These are phyloP conservation scores for Eimeria mitis DNA, from an alignment of 169 alveolate genomes.

Conservation along the genomic window DNA sequence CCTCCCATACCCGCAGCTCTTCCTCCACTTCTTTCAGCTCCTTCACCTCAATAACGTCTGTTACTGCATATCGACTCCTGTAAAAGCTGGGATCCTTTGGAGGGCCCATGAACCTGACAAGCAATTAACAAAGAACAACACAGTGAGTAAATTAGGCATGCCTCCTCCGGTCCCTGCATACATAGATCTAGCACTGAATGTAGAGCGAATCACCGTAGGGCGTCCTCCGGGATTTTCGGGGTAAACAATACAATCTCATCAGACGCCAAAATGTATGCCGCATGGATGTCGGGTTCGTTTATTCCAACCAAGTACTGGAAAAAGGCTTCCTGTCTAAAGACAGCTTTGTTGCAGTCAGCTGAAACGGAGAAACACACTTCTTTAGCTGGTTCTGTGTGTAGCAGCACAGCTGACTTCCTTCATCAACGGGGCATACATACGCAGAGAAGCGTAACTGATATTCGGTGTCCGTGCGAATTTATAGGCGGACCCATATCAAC, in stretches of 20 bases:
- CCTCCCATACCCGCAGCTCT: constrained; percentile 18
- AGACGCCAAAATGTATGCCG: constrained; percentile 16
- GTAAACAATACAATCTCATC: constrained; percentile 38
- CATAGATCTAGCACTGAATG: neutral
- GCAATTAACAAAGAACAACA: neutral
- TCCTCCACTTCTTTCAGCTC: constrained; percentile 33
- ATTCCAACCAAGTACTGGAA: constrained; percentile 72
- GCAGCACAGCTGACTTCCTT: neutral
- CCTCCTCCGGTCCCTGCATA: neutral
- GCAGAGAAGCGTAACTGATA: neutral
- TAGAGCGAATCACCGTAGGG: constrained; percentile 40
- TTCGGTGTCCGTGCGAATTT: neutral
- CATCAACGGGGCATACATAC: neutral
- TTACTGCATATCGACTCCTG: constrained; percentile 35
- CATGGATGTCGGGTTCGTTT: constrained; percentile 72
- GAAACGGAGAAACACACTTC: neutral
- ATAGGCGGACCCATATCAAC: neutral
- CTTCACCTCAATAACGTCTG: constrained; percentile 17
- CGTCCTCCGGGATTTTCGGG: constrained; percentile 50
- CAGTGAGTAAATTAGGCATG: neutral
- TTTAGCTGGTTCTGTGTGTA: neutral
- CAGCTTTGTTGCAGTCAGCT: constrained; percentile 80
- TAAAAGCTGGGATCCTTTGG: constrained; percentile 26
- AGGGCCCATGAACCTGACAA: constrained; percentile 58
- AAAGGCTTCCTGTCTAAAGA: constrained; percentile 75